phyloP scores from a whole-genome alignment of 805 yeast species.

The Kazachstania psychrophila region DNA sequence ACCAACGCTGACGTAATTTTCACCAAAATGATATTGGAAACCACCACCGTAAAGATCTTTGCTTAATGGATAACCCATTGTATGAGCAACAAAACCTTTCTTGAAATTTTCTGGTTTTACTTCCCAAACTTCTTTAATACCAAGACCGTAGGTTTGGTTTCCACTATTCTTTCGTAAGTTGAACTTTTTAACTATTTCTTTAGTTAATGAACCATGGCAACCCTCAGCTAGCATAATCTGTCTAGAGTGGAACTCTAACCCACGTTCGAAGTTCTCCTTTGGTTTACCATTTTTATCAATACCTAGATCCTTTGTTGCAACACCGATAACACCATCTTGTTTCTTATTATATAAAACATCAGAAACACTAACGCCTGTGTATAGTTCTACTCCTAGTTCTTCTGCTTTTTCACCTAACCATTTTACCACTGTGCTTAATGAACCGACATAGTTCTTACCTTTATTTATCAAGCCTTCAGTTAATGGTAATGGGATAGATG shows the following conservation, averaged over 20 bases:
- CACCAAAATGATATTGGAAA: slow-evolving; percentile 94
- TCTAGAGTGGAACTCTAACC: slow-evolving; percentile 93
- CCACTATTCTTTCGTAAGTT: slow-evolving; percentile 50
- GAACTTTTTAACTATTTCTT: slow-evolving; percentile 61
- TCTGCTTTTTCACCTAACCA: slow-evolving; percentile 84
- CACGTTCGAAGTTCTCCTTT: slow-evolving; percentile 79
- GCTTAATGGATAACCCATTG: slow-evolving; percentile 80
- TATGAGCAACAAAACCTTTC: slow-evolving; percentile 73
- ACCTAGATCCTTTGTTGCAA: slow-evolving; percentile 93
- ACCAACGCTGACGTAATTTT: slow-evolving; percentile 83
- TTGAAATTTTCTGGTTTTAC: slow-evolving; percentile 74
- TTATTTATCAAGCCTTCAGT: slow-evolving; percentile 84
- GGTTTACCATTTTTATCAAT: slow-evolving; percentile 66
- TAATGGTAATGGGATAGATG: slow-evolving; percentile 71
- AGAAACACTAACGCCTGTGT: slow-evolving; percentile 81
- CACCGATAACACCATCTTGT: slow-evolving; percentile 54
- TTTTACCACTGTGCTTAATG: slow-evolving; percentile 71
- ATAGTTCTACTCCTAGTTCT: slow-evolving; percentile 86
- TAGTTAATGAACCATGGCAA: slow-evolving; percentile 92
- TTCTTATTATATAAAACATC: slow-evolving; percentile 60
- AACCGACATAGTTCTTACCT: slow-evolving; percentile 76
- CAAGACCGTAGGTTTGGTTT: slow-evolving; percentile 90
- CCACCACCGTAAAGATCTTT: slow-evolving; percentile 88
- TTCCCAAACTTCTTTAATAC: slow-evolving; percentile 96
- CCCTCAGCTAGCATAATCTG: slow-evolving; percentile 91